Conservation (phyloP, 1,284 basidiomycete genomes). For the Chondrostereum purpureum region DNA sequence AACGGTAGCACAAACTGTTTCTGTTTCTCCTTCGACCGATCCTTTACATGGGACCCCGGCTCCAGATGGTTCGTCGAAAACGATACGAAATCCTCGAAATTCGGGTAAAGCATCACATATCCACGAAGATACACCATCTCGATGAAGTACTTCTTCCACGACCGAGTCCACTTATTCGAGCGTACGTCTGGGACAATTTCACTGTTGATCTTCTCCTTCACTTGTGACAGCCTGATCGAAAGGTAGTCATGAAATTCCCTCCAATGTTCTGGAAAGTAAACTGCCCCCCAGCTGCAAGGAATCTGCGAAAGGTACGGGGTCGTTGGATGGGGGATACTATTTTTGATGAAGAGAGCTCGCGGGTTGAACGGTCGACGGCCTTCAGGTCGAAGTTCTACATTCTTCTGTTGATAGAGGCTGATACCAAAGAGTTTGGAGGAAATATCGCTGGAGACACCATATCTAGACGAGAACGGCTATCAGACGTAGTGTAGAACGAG, state of each 20-base stretch:
- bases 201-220: constrained; percentile 32
- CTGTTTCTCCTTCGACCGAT: constrained; percentile 17
- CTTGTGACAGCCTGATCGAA: constrained; percentile 51
- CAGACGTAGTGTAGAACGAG: neutral
- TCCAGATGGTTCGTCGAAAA: constrained; percentile 83
- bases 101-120: constrained; percentile 83
- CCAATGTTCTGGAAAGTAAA: constrained; percentile 85
- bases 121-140: constrained; percentile 75
- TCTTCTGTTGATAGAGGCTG: constrained; percentile 79
- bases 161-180: constrained; percentile 72
- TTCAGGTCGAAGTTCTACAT: constrained; percentile 62
- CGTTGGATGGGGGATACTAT: constrained; percentile 33
- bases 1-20: constrained; percentile 8
- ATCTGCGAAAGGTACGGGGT: constrained; percentile 78
- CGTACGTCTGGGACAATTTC: constrained; percentile 64
- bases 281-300: constrained; percentile 86
- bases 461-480: constrained; percentile 32
- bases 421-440: constrained; percentile 61
- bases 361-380: constrained; percentile 68
- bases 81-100: constrained; percentile 62
- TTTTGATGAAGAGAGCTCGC: constrained; percentile 43
- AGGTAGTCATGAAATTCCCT: constrained; percentile 77
- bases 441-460: constrained; percentile 35
- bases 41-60: constrained; percentile 70
- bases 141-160: constrained; percentile 86